phyloP scores from a whole-genome alignment of 495 filamentous ascomycete genomes.

The Terfezia boudieri region DNA sequence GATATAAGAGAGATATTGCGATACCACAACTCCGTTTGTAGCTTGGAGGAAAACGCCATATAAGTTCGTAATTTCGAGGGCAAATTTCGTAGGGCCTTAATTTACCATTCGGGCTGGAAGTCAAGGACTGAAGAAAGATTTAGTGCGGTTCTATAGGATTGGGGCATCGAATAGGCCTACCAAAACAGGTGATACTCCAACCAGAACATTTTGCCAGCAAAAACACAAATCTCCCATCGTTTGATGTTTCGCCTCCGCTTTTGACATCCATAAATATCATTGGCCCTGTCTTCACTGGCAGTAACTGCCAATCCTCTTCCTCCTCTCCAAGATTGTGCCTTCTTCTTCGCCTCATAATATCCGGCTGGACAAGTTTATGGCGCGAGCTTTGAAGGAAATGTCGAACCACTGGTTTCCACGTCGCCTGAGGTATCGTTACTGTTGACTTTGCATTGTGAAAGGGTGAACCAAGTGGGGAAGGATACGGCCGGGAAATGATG shows the following conservation, averaged over 20 bases:
- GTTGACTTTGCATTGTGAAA: not conserved
- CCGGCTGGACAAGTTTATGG: constrained; percentile 14
- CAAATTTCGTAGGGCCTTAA: not conserved
- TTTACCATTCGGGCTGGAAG: not conserved
- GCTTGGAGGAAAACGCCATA: too few relatives aligned
- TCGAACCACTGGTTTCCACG: not conserved
- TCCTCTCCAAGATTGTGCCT: constrained; percentile 11
- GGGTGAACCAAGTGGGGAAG: too few relatives aligned
- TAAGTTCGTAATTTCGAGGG: too few relatives aligned
- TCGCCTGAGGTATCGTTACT: not conserved
- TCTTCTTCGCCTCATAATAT: constrained; percentile 15
- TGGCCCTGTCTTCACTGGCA: constrained; percentile 14
- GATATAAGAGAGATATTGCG: too few relatives aligned
- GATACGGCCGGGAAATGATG: not conserved
- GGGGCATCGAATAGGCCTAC: not conserved
- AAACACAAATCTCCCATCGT: not conserved
- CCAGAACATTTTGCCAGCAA: not conserved
- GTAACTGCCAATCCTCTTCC: constrained; percentile 13
- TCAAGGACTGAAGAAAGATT: not conserved
- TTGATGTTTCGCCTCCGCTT: not conserved
- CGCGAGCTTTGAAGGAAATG: constrained; percentile 13
- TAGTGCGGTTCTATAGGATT: not conserved
- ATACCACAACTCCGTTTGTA: too few relatives aligned
- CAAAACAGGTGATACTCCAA: not conserved
- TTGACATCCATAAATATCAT: constrained; percentile 4